These are phyloP conservation scores for Cryptosporidium bovis DNA, from an alignment of 169 alveolate species.

Conservation along the genomic window DNA sequence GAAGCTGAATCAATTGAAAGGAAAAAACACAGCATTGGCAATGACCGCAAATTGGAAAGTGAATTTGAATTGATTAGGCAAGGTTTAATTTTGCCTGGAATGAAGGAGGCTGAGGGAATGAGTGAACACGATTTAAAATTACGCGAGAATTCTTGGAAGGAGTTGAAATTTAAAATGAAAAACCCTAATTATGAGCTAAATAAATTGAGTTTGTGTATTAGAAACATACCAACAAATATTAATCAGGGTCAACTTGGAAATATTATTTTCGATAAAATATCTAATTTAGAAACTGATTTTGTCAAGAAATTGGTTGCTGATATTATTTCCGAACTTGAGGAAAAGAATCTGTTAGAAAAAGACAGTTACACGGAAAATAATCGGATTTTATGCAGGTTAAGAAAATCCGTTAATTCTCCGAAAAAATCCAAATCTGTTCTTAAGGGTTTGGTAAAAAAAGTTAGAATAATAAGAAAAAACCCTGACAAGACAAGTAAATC, in stretches of 20 bases:
- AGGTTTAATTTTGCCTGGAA: slow-evolving; percentile 59
- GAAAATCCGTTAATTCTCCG: background rate
- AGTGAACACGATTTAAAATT: slow-evolving; percentile 58
- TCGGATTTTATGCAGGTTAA: background rate
- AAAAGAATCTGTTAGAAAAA: background rate
- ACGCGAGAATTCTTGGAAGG: slow-evolving; percentile 67
- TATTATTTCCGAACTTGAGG: slow-evolving; percentile 21
- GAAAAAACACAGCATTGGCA: background rate
- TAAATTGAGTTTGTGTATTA: slow-evolving; percentile 42
- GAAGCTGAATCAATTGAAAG: slow-evolving; percentile 23
- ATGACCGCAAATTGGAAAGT: background rate
- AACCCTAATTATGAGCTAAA: slow-evolving; percentile 56
- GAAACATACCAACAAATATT: slow-evolving; percentile 46
- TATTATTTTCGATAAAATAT: slow-evolving; percentile 5
- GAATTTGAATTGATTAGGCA: background rate
- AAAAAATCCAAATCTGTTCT: slow-evolving; percentile 12
- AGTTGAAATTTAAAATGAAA: slow-evolving; percentile 18
- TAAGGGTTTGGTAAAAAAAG: slow-evolving; percentile 12
- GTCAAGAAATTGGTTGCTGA: background rate
- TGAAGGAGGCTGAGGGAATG: slow-evolving; percentile 57
- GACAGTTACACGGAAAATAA: background rate
- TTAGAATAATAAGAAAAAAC: slow-evolving; percentile 44
- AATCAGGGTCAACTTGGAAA: slow-evolving; percentile 5
- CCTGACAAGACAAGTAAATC: slow-evolving; percentile 16
- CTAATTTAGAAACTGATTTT: background rate